phyloP scores from a whole-genome alignment of 176 grass and related monocot species.

The Juncus inflexus region DNA sequence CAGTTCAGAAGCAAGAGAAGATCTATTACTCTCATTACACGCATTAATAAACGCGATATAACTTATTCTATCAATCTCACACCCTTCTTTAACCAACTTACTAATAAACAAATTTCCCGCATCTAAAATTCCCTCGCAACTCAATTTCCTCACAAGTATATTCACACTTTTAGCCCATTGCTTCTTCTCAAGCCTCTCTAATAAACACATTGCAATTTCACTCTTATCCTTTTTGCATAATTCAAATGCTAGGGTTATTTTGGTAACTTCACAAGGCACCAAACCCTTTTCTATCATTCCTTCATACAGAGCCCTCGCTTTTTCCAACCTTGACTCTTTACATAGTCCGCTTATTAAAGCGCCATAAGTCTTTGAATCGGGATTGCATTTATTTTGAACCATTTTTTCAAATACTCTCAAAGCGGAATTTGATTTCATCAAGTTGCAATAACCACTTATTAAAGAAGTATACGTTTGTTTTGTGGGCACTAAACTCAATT shows the following conservation, averaged over 20 bases:
- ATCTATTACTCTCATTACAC: slow-evolving; percentile 58
- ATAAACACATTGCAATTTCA: slow-evolving; percentile 45
- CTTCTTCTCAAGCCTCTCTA: slow-evolving; percentile 63
- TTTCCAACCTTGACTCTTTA: slow-evolving; percentile 80
- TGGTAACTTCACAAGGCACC: slow-evolving; percentile 73
- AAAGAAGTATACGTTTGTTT: slow-evolving; percentile 84
- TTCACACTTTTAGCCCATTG: slow-evolving; percentile 39
- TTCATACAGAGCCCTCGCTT: slow-evolving; percentile 75
- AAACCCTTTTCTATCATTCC: slow-evolving; percentile 86
- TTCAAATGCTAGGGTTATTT: slow-evolving; percentile 67
- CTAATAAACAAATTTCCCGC: slow-evolving; percentile 62
- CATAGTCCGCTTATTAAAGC: slow-evolving; percentile 81
- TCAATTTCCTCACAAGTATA: slow-evolving; percentile 72
- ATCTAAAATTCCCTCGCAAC: slow-evolving; percentile 51
- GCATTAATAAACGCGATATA: slow-evolving; percentile 57
- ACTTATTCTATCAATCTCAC: slow-evolving; percentile 51
- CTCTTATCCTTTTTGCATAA: slow-evolving; percentile 55
- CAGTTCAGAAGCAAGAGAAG: slow-evolving; percentile 62
- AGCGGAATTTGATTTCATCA: slow-evolving; percentile 58
- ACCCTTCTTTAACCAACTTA: slow-evolving; percentile 49
- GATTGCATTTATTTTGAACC: slow-evolving; percentile 54
- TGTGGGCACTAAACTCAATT: slow-evolving; percentile 52
- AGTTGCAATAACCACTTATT: slow-evolving; percentile 82
- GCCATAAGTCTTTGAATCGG: slow-evolving; percentile 78
- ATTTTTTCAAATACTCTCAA: slow-evolving; percentile 75